Evolutionary conservation across 805 yeast genomes (phyloP), one percentile per base, ranked within the genome.

Genomic region (Barnettozyma salicaria): DNA sequence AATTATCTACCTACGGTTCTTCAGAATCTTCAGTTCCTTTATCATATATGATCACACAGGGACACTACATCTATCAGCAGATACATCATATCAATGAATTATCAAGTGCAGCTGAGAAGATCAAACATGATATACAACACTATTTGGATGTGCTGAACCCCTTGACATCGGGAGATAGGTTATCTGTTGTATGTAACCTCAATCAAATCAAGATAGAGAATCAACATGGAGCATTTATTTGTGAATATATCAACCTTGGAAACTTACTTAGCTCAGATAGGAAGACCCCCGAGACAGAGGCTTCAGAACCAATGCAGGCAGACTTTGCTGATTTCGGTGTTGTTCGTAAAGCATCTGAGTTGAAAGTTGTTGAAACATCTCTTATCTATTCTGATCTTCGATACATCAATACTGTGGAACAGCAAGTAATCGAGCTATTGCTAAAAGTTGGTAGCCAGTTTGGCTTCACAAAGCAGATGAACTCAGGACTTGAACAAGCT

Each of bases 301-400:
- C 31, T 3, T 11, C 14, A 5, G 18, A 18, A 12, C 27, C 41
- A 19, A 27, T 27, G 3, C 28, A 37, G 13, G 35, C 28, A 19
- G 56, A 39, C 4, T 52, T 54, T 35, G 45, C 38, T 10, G 56
- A 42, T 11, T 52, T 54, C 43, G 55, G 48, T 16, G 30, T 24
- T 2, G 43, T 54, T 5, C 36, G 55, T 39, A 50, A 40, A 18
- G 48, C 40, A n/a, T 34, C 34, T 3, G 41, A 42, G 5, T 11
- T 21, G n/a, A 5, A 17, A 2, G 19, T 10, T 11, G 22, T 8
- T 5, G 19, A 37, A 7, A 7, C 21, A 0, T 30, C 25, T 8
- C 12, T 34, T 6, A 12, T 36, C 2, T 35, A 36, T 10, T 14
- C 39, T 10, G 48, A 49, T 8, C n/a, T 52, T 10, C 6, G 13